phyloP scores from a whole-genome alignment of 352 stramenopile genomes.

The Aphanomyces euteiches region DNA sequence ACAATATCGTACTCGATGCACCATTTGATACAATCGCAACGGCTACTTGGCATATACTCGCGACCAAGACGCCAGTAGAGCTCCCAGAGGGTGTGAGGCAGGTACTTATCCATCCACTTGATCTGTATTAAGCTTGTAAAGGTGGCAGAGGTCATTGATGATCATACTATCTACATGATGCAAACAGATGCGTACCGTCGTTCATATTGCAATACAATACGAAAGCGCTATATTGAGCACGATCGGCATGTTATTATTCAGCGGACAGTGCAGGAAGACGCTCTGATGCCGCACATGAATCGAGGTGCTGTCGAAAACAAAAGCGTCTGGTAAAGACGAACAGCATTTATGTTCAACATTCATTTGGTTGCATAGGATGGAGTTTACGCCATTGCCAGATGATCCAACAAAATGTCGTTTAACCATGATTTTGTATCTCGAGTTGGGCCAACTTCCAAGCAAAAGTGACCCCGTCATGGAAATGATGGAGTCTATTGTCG shows the following conservation, averaged over 20 bases:
- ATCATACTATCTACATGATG: not conserved
- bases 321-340: slow-evolving; percentile 3
- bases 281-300: slow-evolving; percentile 8
- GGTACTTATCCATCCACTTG: not conserved
- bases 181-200: not conserved
- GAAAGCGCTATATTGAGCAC: not conserved
- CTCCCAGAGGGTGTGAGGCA: not conserved
- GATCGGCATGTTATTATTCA: not conserved
- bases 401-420: not conserved
- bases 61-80: too few relatives aligned
- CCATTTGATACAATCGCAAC: not conserved
- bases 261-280: slow-evolving; percentile 10
- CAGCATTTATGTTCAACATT: not conserved
- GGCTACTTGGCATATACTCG: not conserved
- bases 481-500: not conserved
- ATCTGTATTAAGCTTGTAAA: not conserved
- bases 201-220: not conserved
- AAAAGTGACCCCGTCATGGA: not conserved
- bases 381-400: not conserved
- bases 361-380: not conserved
- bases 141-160: slow-evolving; percentile 5
- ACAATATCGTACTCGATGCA: not conserved
- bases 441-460: not conserved
- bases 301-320: not conserved
- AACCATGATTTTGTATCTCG: not conserved